These are phyloP conservation scores for Dictyophora rubrovolvata DNA, from an alignment of 768 basidiomycete genomes.

Conservation along the genomic window DNA sequence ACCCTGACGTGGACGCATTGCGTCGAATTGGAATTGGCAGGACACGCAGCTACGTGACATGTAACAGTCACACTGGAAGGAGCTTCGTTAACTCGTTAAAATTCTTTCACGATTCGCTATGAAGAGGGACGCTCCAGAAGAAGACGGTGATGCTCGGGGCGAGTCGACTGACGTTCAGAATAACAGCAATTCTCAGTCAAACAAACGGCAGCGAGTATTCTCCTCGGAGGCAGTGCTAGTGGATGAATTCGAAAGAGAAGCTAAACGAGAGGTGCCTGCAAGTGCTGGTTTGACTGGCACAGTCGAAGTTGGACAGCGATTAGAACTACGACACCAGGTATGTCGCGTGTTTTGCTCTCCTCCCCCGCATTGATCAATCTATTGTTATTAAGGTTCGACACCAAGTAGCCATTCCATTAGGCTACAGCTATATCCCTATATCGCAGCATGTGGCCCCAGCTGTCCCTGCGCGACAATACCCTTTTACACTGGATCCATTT, in stretches of 20 bases:
- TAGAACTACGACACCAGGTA: conserved; percentile 79
- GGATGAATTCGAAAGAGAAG: conserved; percentile 92
- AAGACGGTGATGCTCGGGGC: background rate
- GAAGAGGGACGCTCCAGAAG: background rate
- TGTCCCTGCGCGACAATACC: conserved; percentile 88
- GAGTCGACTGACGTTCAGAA: background rate
- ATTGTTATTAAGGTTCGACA: conserved; percentile 63
- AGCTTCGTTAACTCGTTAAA: too few relatives aligned
- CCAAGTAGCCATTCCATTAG: conserved; percentile 91
- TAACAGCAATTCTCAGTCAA: background rate
- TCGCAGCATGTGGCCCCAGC: conserved; percentile 82
- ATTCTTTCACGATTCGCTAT: background rate
- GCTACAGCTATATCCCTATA: conserved; percentile 85
- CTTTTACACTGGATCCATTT: conserved; percentile 95
- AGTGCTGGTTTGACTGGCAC: conserved; percentile 77
- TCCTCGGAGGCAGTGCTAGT: conserved; percentile 69
- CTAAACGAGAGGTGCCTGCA: conserved; percentile 82
- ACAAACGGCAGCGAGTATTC: conserved; percentile 52
- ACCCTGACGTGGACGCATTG: too few relatives aligned
- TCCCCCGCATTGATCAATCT: background rate
- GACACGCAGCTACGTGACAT: too few relatives aligned
- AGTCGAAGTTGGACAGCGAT: conserved; percentile 53
- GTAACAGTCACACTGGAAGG: too few relatives aligned
- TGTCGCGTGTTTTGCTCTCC: conserved; percentile 13
- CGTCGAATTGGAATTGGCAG: too few relatives aligned